phyloP scores from a whole-genome alignment of 2,329 filamentous ascomycete species.

The Paracamarosporium sp. region DNA sequence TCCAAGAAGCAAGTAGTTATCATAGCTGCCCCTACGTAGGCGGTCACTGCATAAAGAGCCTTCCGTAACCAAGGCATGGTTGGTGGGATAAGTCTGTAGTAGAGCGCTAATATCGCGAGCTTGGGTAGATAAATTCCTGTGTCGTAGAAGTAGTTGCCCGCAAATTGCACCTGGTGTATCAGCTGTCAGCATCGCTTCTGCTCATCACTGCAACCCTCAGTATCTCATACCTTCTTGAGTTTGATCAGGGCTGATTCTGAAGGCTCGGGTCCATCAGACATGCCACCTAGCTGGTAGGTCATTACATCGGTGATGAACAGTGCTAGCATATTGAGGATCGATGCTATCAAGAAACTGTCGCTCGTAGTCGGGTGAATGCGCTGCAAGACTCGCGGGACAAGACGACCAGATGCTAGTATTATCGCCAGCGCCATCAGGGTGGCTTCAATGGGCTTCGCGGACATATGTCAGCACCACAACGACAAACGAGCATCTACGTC shows the following conservation, averaged over 20 bases:
- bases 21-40: constrained; percentile 7
- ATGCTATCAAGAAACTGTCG: constrained; percentile 24
- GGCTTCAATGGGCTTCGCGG: not conserved
- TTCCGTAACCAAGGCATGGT: constrained; percentile 6
- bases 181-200: not conserved
- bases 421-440: constrained; percentile 14
- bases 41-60: constrained; percentile 7
- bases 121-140: constrained; percentile 14
- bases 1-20: constrained; percentile 11
- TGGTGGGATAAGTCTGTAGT: constrained; percentile 12
- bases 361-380: constrained; percentile 21
- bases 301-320: constrained; percentile 26
- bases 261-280: constrained; percentile 20
- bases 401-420: constrained; percentile 22
- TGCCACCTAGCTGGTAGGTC: constrained; percentile 27
- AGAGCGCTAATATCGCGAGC: constrained; percentile 15
- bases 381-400: constrained; percentile 22
- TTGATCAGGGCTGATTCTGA: constrained; percentile 13
- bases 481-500: not conserved
- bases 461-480: not conserved
- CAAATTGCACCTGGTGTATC: constrained; percentile 11
- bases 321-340: constrained; percentile 21
- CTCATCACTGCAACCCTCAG: not conserved
- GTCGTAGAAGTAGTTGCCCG: constrained; percentile 18
- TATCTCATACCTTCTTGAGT: constrained; percentile 24